Base-by-base conservation (phyloP, 352 stramenopile species). In the Phytopythium montanum region DNA sequence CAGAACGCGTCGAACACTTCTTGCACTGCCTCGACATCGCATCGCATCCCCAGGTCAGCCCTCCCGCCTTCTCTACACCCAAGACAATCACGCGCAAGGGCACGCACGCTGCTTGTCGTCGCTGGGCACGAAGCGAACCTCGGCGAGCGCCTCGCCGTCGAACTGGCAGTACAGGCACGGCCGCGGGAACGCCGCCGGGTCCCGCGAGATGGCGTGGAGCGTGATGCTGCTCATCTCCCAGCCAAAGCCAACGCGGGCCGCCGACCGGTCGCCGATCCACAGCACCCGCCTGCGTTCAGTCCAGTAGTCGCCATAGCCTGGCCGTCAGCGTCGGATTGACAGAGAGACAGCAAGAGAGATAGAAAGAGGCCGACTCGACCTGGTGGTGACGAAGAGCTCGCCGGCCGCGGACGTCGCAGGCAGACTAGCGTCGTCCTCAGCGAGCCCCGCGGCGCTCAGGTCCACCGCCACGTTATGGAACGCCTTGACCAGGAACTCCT, bases 131-230 rank as follows among this genome's bases (percentile, higher is more conserved):
- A 94, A 92, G 8, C 81, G 82, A 36, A 92, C 72, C 73, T 94
- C 85, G 23, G 66, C 74, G 8, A 87, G 68, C 51, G 90, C 79
- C 52, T 92, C 75, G 10, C 66, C 62, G 41, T 85, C 87, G 8
- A 92, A 75, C 77, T 94, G 85, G 65, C 85, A 94, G 64, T 94
- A 94, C 46, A 94, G 64, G 60, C 85, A 94, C 8, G 85, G 79
- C 21, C 62, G 66, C 5, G 74, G 73, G 62, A 92, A 94, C 18
- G 80, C 80, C 10, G 39, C 60, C 1, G 65, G 65, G 66, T 94
- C 85, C 46, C 82, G 75, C 31, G 82, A 91, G 55, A 94, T 90
- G 31, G 85, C 85, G 54, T 94, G 85, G 53, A 94, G 68, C 21
- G 76, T 88, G 39, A 94, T 69, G 12, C 66, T 60, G 39, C 64